Percentiles rank a stretch among this genome's conserved stretches.
Evolutionary conservation across 2,329 filamentous ascomycete genomes (phyloP).

Genomic region (Cladosporium austrohemisphaericum): DNA sequence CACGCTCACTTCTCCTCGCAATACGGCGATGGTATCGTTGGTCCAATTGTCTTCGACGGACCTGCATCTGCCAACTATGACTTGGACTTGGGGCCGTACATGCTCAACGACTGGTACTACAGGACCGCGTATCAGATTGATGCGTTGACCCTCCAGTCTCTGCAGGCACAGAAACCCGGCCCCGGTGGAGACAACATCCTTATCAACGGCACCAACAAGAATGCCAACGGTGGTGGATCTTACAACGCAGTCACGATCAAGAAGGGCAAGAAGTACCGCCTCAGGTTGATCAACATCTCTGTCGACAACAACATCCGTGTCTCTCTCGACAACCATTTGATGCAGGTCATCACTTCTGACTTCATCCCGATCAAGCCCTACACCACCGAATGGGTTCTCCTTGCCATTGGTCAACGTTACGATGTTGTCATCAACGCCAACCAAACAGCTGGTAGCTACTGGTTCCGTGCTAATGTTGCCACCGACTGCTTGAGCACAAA

Average conservation of each 20-base stretch:
- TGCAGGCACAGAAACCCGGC: slow-evolving; percentile 32
- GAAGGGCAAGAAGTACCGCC: slow-evolving; percentile 40
- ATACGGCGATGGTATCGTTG: slow-evolving; percentile 57
- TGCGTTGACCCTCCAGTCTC: slow-evolving; percentile 31
- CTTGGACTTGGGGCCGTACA: slow-evolving; percentile 57
- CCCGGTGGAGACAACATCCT: slow-evolving; percentile 50
- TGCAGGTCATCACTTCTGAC: slow-evolving; percentile 36
- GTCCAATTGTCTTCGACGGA: slow-evolving; percentile 60
- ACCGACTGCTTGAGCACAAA: slow-evolving; percentile 33
- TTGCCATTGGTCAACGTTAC: slow-evolving; percentile 41
- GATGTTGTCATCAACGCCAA: slow-evolving; percentile 40
- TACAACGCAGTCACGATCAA: slow-evolving; percentile 32
- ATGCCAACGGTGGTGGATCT: slow-evolving; percentile 31
- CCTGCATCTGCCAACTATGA: slow-evolving; percentile 59
- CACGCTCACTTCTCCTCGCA: slow-evolving; percentile 57
- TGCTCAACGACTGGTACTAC: slow-evolving; percentile 58
- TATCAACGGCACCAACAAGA: slow-evolving; percentile 39
- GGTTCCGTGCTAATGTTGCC: slow-evolving; percentile 34
- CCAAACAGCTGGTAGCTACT: slow-evolving; percentile 32
- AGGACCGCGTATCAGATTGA: slow-evolving; percentile 25
- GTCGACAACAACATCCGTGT: slow-evolving; percentile 44
- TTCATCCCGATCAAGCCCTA: slow-evolving; percentile 36
- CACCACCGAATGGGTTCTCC: slow-evolving; percentile 28
- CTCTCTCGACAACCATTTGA: slow-evolving; percentile 33
- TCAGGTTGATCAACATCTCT: slow-evolving; percentile 46